Evolutionary conservation across 208 protist genomes (phyloP), one percentile per base, ranked within the genome.

Genomic region (Angomonas deanei): DNA sequence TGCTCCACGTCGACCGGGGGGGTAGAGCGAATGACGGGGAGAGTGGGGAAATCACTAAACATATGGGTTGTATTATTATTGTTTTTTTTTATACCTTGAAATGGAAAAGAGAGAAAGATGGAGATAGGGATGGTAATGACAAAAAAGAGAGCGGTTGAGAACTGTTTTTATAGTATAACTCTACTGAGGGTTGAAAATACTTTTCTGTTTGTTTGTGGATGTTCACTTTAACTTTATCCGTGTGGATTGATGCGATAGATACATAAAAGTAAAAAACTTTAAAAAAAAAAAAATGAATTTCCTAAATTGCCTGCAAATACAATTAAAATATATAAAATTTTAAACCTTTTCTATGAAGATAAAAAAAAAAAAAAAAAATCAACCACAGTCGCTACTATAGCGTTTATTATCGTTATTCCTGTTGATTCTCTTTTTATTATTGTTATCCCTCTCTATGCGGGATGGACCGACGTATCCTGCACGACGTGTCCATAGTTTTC

Each of bases 21-120:
- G 36, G 15, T 15, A 8, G 8, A 8, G 8, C 15, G 36, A 15
- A 42, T 15, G 8, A 42, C 11, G 11, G 36, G 36, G 15, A 42
- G 36, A 42, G 36, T 8, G 15, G 36, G 36, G 36, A 42, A 42
- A 42, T 42, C 36, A 1, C 47, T 1, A 56, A 30, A 68, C 13
- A 56, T 28, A 56, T 19, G 38, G 42, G 10, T 55, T 63, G 49
- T 26, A 32, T 42, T 42, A 15, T 53, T 53, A 24, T 53, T 53
- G 5, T 53, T 53, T 53, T 53, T 53, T 26, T 53, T 53, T 53
- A 21, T 53, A 17, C 47, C 19, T 53, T 26, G 8, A 21, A 21
- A 53, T 28, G 47, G 47, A 38, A 59, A 32, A 59, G 24, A 56
- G 32, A 66, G 23, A 64, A 71, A 50, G 64, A 71, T 65, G 42